phyloP scores from a whole-genome alignment of 139 green algal genomes.

The Pedinophyceae sp. region DNA sequence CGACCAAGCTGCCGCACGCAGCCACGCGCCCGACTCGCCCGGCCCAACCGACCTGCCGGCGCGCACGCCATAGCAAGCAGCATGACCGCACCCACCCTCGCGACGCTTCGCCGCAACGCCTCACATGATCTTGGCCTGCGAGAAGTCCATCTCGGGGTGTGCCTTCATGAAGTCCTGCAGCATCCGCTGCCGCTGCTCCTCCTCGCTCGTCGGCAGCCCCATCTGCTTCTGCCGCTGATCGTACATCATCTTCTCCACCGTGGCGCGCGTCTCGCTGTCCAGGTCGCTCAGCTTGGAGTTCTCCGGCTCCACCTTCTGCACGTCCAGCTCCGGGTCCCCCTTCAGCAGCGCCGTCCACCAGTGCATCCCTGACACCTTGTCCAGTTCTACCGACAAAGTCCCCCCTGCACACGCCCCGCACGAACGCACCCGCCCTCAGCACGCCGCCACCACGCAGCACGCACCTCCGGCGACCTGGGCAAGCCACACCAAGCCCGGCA shows the following conservation, averaged over 20 bases:
- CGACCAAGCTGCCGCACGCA: too few relatives aligned
- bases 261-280: conserved; percentile 78
- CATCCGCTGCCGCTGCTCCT: conserved; percentile 79
- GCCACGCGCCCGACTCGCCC: too few relatives aligned
- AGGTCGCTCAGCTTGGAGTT: conserved; percentile 86
- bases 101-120: too few relatives aligned
- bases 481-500: too few relatives aligned
- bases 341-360: conserved; percentile 80
- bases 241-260: conserved; percentile 91
- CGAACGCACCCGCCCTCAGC: too few relatives aligned
- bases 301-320: conserved; percentile 83
- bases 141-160: conserved; percentile 94
- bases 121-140: conserved; percentile 74
- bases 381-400: too few relatives aligned
- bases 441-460: too few relatives aligned
- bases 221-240: conserved; percentile 92
- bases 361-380: conserved; percentile 71
- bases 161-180: conserved; percentile 90
- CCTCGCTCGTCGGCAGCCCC: conserved; percentile 84
- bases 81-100: too few relatives aligned
- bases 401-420: too few relatives aligned
- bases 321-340: conserved; percentile 74
- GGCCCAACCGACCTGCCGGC: too few relatives aligned
- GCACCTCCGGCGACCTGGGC: too few relatives aligned
- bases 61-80: too few relatives aligned